These are phyloP conservation scores for Pouteria campechiana DNA, from an alignment of 179 eudicot species.

Conservation along the genomic window DNA sequence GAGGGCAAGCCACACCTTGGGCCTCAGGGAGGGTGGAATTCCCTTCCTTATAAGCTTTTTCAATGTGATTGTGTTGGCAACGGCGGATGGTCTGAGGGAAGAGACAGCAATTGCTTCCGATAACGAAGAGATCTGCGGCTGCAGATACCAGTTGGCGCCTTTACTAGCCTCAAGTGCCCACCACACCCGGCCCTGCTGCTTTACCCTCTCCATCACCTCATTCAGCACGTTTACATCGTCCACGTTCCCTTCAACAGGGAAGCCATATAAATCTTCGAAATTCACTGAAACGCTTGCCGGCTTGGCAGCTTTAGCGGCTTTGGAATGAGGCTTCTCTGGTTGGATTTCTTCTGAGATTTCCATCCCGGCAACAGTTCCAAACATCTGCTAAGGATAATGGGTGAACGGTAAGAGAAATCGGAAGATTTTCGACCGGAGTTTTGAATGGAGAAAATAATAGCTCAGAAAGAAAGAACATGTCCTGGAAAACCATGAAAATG, in stretches of 20 bases:
- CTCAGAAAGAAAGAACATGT: too few species aligned
- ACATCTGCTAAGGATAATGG: too few species aligned
- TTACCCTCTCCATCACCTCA: conserved; percentile 91
- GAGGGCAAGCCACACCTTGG: conserved; percentile 86
- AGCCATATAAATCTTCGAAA: conserved; percentile 86
- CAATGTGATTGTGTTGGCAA: conserved; percentile 64
- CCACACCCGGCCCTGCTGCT: conserved; percentile 91
- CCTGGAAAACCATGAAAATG: too few species aligned
- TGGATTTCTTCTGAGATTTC: too few species aligned
- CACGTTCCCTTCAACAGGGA: conserved; percentile 91
- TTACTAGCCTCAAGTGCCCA: conserved; percentile 85
- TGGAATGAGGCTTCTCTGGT: too few species aligned
- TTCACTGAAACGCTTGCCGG: conserved; percentile 86
- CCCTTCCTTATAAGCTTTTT: conserved; percentile 86
- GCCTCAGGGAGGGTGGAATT: conserved; percentile 74
- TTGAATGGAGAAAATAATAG: too few species aligned
- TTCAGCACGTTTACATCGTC: conserved; percentile 97
- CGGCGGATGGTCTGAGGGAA: conserved; percentile 59
- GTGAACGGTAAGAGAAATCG: too few species aligned
- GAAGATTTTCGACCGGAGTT: too few species aligned
- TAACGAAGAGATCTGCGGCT: conserved; percentile 43
- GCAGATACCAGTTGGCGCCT: conserved; percentile 89
- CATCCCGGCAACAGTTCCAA: too few species aligned
- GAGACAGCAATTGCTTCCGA: conserved; percentile 51
- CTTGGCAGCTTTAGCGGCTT: too few species aligned